Percentiles rank a stretch among this genome's conserved stretches.
Conservation (phyloP, 2,329 filamentous ascomycete species). For the Alternaria viburni region DNA sequence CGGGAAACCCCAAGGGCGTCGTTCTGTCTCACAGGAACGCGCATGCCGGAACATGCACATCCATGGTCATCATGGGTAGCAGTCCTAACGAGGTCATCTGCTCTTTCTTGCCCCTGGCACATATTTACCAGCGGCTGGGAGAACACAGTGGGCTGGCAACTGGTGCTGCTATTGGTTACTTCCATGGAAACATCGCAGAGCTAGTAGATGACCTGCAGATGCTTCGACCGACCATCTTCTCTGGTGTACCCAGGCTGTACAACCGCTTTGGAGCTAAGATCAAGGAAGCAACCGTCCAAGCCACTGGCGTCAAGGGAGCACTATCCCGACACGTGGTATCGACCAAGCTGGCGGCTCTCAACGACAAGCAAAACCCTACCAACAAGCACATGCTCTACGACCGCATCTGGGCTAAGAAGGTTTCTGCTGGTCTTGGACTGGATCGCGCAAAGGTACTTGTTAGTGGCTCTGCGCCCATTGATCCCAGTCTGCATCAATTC, state of each 20-base stretch:
- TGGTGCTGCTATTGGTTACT: constrained; percentile 83
- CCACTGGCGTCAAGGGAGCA: constrained; percentile 78
- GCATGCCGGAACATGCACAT: constrained; percentile 71
- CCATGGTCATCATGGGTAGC: constrained; percentile 61
- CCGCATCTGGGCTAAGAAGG: constrained; percentile 89
- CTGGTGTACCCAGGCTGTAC: constrained; percentile 88
- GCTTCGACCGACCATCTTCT: constrained; percentile 80
- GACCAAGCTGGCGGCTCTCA: constrained; percentile 80
- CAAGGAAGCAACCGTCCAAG: constrained; percentile 77
- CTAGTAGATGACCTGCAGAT: constrained; percentile 91
- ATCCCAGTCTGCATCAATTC: constrained; percentile 87
- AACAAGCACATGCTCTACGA: constrained; percentile 82
- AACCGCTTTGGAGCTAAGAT: constrained; percentile 89
- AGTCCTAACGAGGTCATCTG: constrained; percentile 69
- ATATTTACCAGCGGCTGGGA: constrained; percentile 87
- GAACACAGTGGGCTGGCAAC: constrained; percentile 77
- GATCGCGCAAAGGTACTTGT: constrained; percentile 76
- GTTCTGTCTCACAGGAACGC: constrained; percentile 82
- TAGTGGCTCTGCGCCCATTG: constrained; percentile 88
- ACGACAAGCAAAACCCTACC: constrained; percentile 73
- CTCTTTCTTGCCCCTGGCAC: constrained; percentile 91
- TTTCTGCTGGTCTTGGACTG: constrained; percentile 81
- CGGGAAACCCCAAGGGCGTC: constrained; percentile 82
- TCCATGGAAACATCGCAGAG: constrained; percentile 86
- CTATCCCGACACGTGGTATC: constrained; percentile 80